A percentile compares a stretch with the other conserved stretches of the same genome.
Evolutionary conservation across 805 yeast genomes (phyloP).

Genomic region (Yarrowia sp.): DNA sequence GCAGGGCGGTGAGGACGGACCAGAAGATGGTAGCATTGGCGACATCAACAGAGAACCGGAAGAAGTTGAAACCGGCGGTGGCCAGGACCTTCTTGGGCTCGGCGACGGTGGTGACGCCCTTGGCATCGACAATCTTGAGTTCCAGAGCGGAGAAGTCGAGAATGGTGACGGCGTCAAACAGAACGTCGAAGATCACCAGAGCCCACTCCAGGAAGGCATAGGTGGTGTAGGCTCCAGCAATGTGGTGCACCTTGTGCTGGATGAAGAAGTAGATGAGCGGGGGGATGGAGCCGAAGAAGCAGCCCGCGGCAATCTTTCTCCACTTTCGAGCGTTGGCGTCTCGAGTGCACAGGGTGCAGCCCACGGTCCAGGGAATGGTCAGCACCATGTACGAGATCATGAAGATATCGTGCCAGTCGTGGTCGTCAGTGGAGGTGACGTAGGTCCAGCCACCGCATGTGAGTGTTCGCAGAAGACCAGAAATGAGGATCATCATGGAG

Average conservation of each 20-base stretch:
- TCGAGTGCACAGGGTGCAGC: constrained; percentile 63
- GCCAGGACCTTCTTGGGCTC: constrained; percentile 42
- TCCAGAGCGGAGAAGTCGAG: constrained; percentile 72
- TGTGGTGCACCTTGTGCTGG: constrained; percentile 86
- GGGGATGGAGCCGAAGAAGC: constrained; percentile 74
- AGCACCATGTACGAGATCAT: constrained; percentile 90
- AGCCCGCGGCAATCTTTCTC: constrained; percentile 59
- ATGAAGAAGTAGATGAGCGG: constrained; percentile 90
- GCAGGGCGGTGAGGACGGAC: constrained; percentile 81
- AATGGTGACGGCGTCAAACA: constrained; percentile 81
- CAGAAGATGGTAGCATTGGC: constrained; percentile 81
- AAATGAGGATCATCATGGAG: constrained; percentile 51
- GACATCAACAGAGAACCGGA: constrained; percentile 49
- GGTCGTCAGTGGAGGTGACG: constrained; percentile 95
- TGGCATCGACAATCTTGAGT: constrained; percentile 51
- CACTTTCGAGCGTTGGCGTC: constrained; percentile 55
- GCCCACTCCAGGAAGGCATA: constrained; percentile 97
- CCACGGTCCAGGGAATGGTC: constrained; percentile 89
- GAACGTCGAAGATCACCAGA: constrained; percentile 79
- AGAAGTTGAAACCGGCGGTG: constrained; percentile 45
- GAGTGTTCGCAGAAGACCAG: constrained; percentile 85
- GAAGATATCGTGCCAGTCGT: constrained; percentile 92
- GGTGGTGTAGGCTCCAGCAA: constrained; percentile 93
- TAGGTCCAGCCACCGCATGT: constrained; percentile 99
- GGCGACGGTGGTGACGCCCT: constrained; percentile 16